Evolutionary conservation across 495 filamentous ascomycete genomes (phyloP), one percentile per base, ranked within the genome.

Genomic region (Penicillium atrosanguineum): DNA sequence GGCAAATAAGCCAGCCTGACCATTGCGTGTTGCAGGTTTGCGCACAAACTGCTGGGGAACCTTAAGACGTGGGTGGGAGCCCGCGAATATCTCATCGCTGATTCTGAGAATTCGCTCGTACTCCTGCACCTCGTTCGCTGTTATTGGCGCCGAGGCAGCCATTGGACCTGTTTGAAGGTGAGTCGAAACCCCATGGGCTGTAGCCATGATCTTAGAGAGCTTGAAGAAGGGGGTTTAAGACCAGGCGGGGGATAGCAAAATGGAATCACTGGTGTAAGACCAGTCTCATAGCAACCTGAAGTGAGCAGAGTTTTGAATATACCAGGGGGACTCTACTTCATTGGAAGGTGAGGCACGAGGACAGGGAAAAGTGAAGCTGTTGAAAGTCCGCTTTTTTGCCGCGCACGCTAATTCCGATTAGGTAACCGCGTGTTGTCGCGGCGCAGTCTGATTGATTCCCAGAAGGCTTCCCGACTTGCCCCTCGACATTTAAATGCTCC

Each of bases 71-170:
- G 88, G 83, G 69, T 94, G 89, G 59, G 79, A 83, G 46, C 87
- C 87, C 55, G 85, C 77, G 68, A 88, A 79, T 50, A 96, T 81
- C 44, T 87, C 80, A 77, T 93, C 86, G 60, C 83, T 86, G 60
- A 95, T 83, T 51, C 71, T 79, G 49, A 91, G 65, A 60, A 96
- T 85, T 64, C 87, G 89, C 62, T 87, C 81, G 70, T 85, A 89
- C 63, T 89, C 82, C 46, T 62, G 56, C n/a, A 65, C 45, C 51
- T 73, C 74, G 57, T 73, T 56, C 21, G 44, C 46, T 43, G 49
- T 46, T 52, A 68, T 61, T 34, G 72, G 60, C 31, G 72, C 51
- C 34, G 65, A 57, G 41, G 62, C 39, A 59, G 70, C 42, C 47
- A 64, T 56, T 54, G 65, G 61, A 56, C 64, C 64, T 59, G 73